Percentiles rank a stretch among this genome's conserved stretches.
Conservation (phyloP, 768 basidiomycete species). For the Fomitopsis pulvina region DNA sequence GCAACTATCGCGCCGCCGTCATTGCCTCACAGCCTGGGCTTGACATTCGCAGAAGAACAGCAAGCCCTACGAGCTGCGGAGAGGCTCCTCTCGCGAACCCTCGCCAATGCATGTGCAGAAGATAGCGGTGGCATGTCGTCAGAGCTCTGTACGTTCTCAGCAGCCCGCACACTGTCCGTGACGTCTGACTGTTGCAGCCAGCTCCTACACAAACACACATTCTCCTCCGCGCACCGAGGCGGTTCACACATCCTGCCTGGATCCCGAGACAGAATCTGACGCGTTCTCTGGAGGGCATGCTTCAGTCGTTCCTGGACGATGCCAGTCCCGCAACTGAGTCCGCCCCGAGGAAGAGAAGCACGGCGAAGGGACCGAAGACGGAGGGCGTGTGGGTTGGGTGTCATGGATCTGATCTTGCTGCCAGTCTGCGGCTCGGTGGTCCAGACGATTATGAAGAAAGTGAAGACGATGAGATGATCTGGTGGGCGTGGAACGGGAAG, state of each 20-base stretch:
- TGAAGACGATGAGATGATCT: slow-evolving; percentile 43
- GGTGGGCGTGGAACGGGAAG: slow-evolving; percentile 48
- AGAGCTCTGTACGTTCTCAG: slow-evolving; percentile 30
- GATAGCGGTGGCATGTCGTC: slow-evolving; percentile 34
- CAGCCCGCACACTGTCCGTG: background rate
- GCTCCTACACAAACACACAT: slow-evolving; percentile 43
- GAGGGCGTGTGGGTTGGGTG: slow-evolving; percentile 39
- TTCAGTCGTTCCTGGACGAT: slow-evolving; percentile 29
- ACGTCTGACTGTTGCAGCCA: slow-evolving; percentile 11
- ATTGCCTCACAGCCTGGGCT: background rate
- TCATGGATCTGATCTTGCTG: slow-evolving; percentile 3
- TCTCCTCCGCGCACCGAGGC: slow-evolving; percentile 39
- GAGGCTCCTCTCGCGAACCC: slow-evolving; percentile 35
- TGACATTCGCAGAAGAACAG: slow-evolving; percentile 27
- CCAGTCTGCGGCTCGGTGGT: background rate
- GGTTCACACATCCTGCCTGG: slow-evolving; percentile 42
- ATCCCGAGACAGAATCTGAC: slow-evolving; percentile 38
- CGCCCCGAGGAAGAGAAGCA: slow-evolving; percentile 21
- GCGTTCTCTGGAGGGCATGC: slow-evolving; percentile 28
- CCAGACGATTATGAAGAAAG: slow-evolving; percentile 8
- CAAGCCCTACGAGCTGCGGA: slow-evolving; percentile 19
- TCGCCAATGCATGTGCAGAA: slow-evolving; percentile 38
- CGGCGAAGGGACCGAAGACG: slow-evolving; percentile 24
- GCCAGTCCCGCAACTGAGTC: slow-evolving; percentile 19
- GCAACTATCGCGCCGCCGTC: background rate